phyloP scores from a whole-genome alignment of 192 early-diverging fungal genomes.

The Dissophora ornata region DNA sequence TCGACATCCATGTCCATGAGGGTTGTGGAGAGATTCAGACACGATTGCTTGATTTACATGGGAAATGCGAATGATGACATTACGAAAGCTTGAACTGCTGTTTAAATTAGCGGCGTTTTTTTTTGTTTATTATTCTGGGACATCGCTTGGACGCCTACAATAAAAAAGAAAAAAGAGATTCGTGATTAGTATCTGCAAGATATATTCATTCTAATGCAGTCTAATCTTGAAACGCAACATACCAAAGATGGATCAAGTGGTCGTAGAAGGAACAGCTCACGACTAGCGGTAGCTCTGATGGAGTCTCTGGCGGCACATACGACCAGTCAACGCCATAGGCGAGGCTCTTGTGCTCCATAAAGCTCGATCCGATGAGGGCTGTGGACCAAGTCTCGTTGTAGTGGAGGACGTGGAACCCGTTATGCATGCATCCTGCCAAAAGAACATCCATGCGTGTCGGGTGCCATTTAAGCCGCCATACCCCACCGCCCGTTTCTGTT shows the following conservation, averaged over 20 bases:
- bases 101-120: too few relatives aligned
- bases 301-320: constrained; percentile 39
- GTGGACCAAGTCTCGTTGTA: constrained; percentile 49
- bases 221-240: constrained; percentile 5
- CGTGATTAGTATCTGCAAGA: too few relatives aligned
- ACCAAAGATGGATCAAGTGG: constrained; percentile 79
- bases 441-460: constrained; percentile 71
- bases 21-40: too few relatives aligned
- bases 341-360: constrained; percentile 80
- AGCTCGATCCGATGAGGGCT: constrained; percentile 46
- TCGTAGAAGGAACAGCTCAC: constrained; percentile 88
- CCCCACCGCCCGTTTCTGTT: constrained; percentile 83
- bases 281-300: constrained; percentile 55
- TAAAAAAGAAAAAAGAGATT: too few relatives aligned
- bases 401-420: constrained; percentile 86
- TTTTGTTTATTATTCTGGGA: too few relatives aligned
- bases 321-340: constrained; percentile 86
- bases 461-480: constrained; percentile 97
- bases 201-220: too few relatives aligned
- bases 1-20: neutral
- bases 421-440: constrained; percentile 91
- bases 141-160: neutral
- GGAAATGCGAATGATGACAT: too few relatives aligned
- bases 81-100: too few relatives aligned
- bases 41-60: too few relatives aligned